phyloP scores from a whole-genome alignment of 495 filamentous ascomycete species.

The Neurospora intermedia region DNA sequence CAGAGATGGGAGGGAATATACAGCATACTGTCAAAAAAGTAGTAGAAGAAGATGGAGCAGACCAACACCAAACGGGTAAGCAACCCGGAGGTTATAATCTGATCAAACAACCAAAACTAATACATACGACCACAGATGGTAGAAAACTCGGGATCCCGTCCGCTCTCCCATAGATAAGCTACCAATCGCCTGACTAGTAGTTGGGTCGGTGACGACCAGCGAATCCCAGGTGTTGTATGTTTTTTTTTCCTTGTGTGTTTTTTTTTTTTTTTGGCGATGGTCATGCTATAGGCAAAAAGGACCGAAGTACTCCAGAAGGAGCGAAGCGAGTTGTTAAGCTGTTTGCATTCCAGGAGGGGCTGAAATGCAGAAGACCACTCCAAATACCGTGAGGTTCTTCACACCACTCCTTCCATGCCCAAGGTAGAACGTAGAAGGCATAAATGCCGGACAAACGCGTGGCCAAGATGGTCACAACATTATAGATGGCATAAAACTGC shows the following conservation, averaged over 20 bases:
- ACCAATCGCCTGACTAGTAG: conserved; percentile 15
- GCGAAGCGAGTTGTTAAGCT: background rate
- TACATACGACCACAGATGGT: background rate
- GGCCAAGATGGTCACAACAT: background rate
- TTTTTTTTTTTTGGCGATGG: conserved; percentile 3
- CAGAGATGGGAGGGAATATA: background rate
- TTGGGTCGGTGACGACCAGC: conserved; percentile 31
- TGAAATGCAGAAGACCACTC: background rate
- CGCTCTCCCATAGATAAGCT: conserved; percentile 29
- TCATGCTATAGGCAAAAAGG: background rate
- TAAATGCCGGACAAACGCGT: background rate
- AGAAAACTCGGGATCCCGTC: conserved; percentile 26
- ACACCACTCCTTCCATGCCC: background rate
- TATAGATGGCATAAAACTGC: background rate
- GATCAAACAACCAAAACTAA: background rate
- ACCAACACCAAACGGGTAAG: background rate
- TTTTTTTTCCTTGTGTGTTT: conserved; percentile 22
- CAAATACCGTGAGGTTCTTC: background rate
- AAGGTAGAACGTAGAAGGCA: background rate
- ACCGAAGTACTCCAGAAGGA: background rate
- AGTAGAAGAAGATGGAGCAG: background rate
- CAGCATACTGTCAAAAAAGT: background rate
- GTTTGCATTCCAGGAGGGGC: background rate
- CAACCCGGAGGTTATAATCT: background rate
- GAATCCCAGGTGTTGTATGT: conserved; percentile 33